phyloP scores from a whole-genome alignment of 495 filamentous ascomycete species.

The Alectoria sarmentosa region DNA sequence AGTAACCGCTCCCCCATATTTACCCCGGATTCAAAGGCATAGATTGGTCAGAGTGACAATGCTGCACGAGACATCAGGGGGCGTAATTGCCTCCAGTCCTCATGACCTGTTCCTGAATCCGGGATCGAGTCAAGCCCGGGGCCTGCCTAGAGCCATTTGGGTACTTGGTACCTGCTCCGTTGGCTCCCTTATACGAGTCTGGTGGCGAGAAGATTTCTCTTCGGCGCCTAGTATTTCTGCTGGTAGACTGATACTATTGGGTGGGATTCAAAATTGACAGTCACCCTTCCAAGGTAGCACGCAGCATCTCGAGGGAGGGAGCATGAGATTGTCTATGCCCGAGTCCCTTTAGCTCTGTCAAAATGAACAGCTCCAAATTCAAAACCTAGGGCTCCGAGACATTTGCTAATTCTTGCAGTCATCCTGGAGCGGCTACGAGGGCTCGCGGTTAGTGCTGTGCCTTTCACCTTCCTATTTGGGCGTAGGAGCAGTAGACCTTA shows the following conservation, averaged over 20 bases:
- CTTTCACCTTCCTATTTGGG: background rate
- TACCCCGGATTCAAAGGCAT: background rate
- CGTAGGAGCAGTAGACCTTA: conserved; percentile 2
- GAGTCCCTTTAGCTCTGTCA: background rate
- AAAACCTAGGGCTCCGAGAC: background rate
- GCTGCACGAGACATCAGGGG: background rate
- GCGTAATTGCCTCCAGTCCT: background rate
- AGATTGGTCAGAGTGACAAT: background rate
- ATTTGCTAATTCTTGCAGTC: background rate
- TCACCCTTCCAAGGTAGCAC: background rate
- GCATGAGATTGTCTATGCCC: background rate
- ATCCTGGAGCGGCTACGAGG: background rate
- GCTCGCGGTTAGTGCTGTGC: background rate
- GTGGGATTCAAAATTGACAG: background rate
- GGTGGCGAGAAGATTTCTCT: background rate
- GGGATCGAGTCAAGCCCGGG: background rate
- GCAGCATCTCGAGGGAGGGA: background rate
- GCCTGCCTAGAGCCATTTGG: background rate
- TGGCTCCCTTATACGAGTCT: background rate
- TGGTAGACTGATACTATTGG: background rate
- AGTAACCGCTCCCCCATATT: background rate
- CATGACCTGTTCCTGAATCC: background rate
- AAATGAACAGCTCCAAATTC: background rate
- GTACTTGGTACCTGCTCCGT: background rate
- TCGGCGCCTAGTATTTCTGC: background rate